Conservation (phyloP, 345 rosid species). For the Arabidopsis suecica region DNA sequence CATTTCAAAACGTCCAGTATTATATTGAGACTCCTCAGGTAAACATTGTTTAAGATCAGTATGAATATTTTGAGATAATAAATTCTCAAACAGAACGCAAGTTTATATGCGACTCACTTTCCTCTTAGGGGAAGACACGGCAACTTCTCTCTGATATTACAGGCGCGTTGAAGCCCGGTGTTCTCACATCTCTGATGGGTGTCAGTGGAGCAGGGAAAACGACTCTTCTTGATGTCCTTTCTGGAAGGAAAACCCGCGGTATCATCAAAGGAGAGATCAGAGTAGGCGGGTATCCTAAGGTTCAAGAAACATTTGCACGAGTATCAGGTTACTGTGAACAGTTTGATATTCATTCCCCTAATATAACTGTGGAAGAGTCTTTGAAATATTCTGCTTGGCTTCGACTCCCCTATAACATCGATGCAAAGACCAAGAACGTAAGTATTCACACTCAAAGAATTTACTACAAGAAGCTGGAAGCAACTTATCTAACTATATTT, state of each 20-base stretch:
- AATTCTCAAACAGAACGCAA: slow-evolving; percentile 1
- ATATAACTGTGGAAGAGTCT: slow-evolving; percentile 66
- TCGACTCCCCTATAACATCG: slow-evolving; percentile 51
- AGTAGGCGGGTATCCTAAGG: slow-evolving; percentile 63
- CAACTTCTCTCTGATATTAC: slow-evolving; percentile 59
- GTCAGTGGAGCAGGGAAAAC: slow-evolving; percentile 78
- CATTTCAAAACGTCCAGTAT: slow-evolving; percentile 73
- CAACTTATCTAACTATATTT: slow-evolving; percentile 3
- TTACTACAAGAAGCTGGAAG: neutral
- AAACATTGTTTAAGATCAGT: neutral
- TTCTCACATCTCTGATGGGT: slow-evolving; percentile 74
- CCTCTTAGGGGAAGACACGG: slow-evolving; percentile 55
- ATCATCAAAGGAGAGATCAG: slow-evolving; percentile 58
- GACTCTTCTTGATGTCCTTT: slow-evolving; percentile 71
- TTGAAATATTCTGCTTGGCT: slow-evolving; percentile 64
- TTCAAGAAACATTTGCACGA: slow-evolving; percentile 67
- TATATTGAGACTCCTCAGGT: slow-evolving; percentile 73
- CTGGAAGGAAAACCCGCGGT: slow-evolving; percentile 68
- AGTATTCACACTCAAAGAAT: slow-evolving; percentile 19
- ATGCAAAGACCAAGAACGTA: slow-evolving; percentile 47
- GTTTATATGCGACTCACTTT: slow-evolving; percentile 21
- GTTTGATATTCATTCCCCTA: slow-evolving; percentile 68
- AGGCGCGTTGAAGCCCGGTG: slow-evolving; percentile 67
- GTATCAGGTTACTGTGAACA: slow-evolving; percentile 76
- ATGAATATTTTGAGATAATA: neutral